These are phyloP conservation scores for Alternaria sp. DNA, from an alignment of 2,329 filamentous ascomycete species.

Conservation along the genomic window DNA sequence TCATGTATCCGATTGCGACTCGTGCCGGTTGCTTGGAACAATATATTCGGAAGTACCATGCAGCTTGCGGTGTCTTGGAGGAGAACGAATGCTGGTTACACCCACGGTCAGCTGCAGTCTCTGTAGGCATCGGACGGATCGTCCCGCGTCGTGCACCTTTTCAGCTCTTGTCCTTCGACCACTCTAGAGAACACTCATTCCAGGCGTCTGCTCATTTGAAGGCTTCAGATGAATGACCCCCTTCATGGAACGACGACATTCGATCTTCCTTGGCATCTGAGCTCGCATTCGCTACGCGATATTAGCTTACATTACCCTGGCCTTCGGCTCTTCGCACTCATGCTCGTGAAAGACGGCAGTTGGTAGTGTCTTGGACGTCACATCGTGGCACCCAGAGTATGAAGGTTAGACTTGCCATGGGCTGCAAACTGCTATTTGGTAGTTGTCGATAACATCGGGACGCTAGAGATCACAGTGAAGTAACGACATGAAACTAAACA, in stretches of 20 bases:
- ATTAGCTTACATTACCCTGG: conserved; percentile 18
- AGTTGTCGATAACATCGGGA: background rate
- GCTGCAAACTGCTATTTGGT: background rate
- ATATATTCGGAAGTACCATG: background rate
- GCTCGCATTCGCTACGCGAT: conserved; percentile 15
- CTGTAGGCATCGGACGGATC: background rate
- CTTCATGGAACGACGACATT: background rate
- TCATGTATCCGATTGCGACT: background rate
- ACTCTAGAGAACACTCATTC: background rate
- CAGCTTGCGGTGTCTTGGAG: background rate
- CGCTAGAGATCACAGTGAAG: background rate
- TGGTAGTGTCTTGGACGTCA: background rate
- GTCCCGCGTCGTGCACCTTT: background rate
- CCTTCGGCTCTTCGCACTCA: conserved; percentile 9
- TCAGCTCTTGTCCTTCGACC: background rate
- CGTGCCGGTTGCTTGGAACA: background rate
- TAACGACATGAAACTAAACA: conserved; percentile 26
- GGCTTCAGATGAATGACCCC: background rate
- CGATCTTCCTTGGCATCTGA: conserved; percentile 16
- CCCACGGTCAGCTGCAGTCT: background rate
- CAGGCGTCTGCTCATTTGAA: background rate
- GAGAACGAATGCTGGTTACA: background rate
- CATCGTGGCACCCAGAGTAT: background rate
- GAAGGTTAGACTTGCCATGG: background rate
- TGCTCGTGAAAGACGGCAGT: conserved; percentile 6